Percentiles rank a stretch among this genome's conserved stretches.
These are phyloP conservation scores for Pseudomonodictys pantanalensis DNA, from an alignment of 495 filamentous ascomycete genomes.

Conservation along the genomic window DNA sequence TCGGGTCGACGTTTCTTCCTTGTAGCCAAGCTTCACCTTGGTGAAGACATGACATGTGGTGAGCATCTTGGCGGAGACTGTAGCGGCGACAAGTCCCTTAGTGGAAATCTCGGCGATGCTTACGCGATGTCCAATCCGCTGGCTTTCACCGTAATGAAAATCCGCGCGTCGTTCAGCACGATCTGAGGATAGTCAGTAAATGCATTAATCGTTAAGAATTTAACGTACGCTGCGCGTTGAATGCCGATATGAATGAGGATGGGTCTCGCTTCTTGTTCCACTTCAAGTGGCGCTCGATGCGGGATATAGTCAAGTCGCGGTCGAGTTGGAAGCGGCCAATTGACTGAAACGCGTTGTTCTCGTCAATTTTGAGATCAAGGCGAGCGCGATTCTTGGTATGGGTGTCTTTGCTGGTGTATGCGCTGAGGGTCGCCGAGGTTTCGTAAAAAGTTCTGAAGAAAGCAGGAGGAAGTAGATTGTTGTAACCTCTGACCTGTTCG, in stretches of 20 bases:
- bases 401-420: neutral
- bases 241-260: conserved; percentile 12
- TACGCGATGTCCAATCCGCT: conserved; percentile 1
- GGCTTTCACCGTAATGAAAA: neutral
- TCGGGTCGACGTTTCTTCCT: too few species aligned
- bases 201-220: neutral
- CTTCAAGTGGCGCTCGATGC: conserved; percentile 7
- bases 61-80: neutral
- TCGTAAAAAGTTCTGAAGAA: conserved; percentile 11
- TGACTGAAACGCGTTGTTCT: conserved; percentile 4
- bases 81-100: neutral
- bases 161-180: neutral
- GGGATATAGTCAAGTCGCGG: neutral
- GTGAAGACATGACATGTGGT: too few species aligned
- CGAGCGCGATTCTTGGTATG: neutral
- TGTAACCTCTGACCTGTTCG: neutral
- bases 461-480: neutral
- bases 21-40: too few species aligned
- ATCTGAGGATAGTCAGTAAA: neutral
- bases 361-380: neutral
- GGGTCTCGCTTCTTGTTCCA: conserved; percentile 11
- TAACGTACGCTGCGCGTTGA: neutral
- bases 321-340: neutral
- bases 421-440: conserved; percentile 9
- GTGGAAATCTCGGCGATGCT: neutral